A percentile compares a stretch with the other conserved stretches of the same genome.
phyloP scores from a whole-genome alignment of 805 yeast species.

The Candida incommunis region DNA sequence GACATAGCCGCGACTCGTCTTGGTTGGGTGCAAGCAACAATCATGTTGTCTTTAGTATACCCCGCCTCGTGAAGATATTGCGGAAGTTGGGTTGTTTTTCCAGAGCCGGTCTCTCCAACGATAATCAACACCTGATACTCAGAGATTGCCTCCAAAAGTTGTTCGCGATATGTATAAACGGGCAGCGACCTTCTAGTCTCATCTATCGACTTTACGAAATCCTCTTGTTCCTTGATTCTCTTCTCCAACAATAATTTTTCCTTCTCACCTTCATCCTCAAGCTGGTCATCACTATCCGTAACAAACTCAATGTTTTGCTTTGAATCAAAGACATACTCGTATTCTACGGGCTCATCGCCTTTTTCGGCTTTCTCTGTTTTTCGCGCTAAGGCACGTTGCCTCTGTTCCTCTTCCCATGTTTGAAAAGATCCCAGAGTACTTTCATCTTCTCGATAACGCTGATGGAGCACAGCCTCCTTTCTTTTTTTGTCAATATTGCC shows the following conservation, averaged over 20 bases:
- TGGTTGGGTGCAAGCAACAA: conserved; percentile 71
- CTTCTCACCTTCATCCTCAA: conserved; percentile 24
- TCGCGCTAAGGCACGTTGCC: conserved; percentile 26
- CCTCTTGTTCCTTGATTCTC: conserved; percentile 23
- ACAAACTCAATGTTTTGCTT: conserved; percentile 46
- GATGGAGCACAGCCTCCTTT: conserved; percentile 36
- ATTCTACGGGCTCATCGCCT: conserved; percentile 32
- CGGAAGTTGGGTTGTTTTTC: conserved; percentile 88
- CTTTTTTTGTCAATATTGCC: conserved; percentile 41
- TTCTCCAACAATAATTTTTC: conserved; percentile 17
- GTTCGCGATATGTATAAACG: conserved; percentile 48
- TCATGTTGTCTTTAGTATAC: conserved; percentile 37
- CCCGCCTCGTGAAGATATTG: conserved; percentile 80
- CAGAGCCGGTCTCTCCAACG: conserved; percentile 87
- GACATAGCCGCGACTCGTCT: conserved; percentile 87
- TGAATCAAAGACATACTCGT: conserved; percentile 66
- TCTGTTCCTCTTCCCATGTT: conserved; percentile 42
- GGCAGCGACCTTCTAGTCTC: conserved; percentile 45
- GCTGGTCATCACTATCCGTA: conserved; percentile 25
- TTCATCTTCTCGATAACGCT: conserved; percentile 20
- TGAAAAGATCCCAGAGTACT: conserved; percentile 10
- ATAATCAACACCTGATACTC: conserved; percentile 56
- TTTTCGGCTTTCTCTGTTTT: conserved; percentile 26
- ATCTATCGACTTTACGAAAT: conserved; percentile 20
- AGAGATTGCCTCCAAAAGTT: conserved; percentile 44